Conservation (phyloP, 1,284 basidiomycete species). For the Puccinia polysora region DNA sequence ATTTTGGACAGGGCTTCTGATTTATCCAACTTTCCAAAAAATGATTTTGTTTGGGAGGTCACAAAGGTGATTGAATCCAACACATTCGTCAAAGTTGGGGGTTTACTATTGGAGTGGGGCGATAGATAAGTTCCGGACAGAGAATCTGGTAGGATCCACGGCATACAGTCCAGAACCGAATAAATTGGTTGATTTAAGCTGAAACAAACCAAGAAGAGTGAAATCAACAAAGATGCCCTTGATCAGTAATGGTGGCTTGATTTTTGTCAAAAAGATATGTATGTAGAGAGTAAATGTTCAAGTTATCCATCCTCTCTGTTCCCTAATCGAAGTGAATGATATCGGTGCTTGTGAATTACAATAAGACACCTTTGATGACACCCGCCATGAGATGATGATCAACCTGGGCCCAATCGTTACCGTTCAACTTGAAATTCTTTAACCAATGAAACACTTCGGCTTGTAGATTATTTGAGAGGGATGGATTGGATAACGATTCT, state of each 20-base stretch:
- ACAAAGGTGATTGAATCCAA: conserved; percentile 39
- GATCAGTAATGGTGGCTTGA: not conserved
- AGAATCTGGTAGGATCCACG: conserved; percentile 30
- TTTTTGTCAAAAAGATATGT: not conserved
- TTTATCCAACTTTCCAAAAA: conserved; percentile 35
- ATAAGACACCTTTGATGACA: conserved; percentile 42
- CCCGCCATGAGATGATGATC: conserved; percentile 40
- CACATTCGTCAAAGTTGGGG: conserved; percentile 23
- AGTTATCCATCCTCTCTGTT: no score
- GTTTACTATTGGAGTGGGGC: not conserved
- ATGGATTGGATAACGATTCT: conserved; percentile 3
- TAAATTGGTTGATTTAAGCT: conserved; percentile 29
- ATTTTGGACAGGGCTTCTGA: conserved; percentile 13
- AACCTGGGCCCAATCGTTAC: conserved; percentile 19
- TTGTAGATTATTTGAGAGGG: conserved; percentile 1
- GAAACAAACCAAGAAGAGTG: not conserved
- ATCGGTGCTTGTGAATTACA: conserved; percentile 30
- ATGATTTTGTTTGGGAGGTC: conserved; percentile 34
- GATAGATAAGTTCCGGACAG: not conserved
- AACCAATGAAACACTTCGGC: conserved; percentile 31
- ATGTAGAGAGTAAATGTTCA: not conserved
- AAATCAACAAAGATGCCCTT: not conserved
- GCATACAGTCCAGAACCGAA: conserved; percentile 35
- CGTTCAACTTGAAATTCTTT: conserved; percentile 32
- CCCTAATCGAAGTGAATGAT: no score